Evolutionary conservation across 176 grass and related monocot genomes (phyloP).

Genomic region (Zoysia pacifica): DNA sequence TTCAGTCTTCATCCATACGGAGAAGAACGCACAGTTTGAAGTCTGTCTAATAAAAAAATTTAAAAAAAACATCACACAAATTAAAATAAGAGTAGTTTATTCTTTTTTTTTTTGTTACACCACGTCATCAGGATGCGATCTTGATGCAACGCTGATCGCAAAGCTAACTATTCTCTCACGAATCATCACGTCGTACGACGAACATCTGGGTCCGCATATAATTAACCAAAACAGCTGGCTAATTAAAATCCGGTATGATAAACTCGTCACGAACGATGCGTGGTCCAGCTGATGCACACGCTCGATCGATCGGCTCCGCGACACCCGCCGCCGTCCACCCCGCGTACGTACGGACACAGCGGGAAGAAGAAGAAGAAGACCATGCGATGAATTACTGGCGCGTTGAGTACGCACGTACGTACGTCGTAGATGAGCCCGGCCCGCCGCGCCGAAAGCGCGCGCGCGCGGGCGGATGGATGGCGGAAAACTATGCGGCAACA

Average conservation of each 20-base stretch:
- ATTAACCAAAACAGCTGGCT: not conserved
- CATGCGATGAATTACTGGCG: not conserved
- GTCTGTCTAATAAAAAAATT: no score
- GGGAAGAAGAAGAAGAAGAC: no score
- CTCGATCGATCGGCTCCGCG: not conserved
- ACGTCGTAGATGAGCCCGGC: not conserved
- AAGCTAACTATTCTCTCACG: no score
- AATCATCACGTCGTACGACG: no score
- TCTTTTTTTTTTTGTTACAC: no score
- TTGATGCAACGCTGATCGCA: no score
- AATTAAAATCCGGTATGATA: not conserved
- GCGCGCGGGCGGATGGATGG: not conserved
- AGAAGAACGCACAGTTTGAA: no score
- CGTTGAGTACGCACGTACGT: not conserved
- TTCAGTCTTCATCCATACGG: no score
- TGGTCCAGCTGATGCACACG: constrained; percentile 11
- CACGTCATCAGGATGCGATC: no score
- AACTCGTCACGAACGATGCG: not conserved
- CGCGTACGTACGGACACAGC: not conserved
- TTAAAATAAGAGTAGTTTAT: no score
- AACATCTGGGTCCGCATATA: no score
- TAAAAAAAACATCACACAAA: no score
- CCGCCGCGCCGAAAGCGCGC: not conserved
- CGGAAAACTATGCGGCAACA: constrained; percentile 24
- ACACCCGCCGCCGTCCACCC: constrained; percentile 5